Evolutionary conservation across 2,329 filamentous ascomycete species (phyloP).

Genomic region (Tolypocladium endophyticum): DNA sequence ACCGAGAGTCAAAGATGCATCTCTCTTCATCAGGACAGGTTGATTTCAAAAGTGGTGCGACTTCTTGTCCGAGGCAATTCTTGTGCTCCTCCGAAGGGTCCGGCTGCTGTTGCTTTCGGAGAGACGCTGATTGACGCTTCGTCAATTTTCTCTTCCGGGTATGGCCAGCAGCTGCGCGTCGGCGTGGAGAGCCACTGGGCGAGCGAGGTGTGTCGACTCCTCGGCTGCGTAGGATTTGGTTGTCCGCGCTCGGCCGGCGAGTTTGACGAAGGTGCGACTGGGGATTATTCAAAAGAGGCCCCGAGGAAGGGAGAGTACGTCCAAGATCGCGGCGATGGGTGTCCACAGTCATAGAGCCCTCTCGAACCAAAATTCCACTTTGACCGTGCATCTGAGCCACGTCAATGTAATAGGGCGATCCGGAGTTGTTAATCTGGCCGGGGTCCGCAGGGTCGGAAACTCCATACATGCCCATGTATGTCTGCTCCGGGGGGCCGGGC

Average conservation of each 20-base stretch:
- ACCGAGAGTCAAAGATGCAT: constrained; percentile 38
- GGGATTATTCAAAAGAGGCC: constrained; percentile 13
- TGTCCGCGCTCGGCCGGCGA: constrained; percentile 14
- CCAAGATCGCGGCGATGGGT: constrained; percentile 14
- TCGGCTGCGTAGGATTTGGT: constrained; percentile 3
- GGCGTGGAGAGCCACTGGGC: constrained; percentile 16
- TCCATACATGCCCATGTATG: constrained; percentile 24
- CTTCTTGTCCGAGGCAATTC: constrained; percentile 22
- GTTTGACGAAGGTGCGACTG: constrained; percentile 11
- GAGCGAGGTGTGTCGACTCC: constrained; percentile 8
- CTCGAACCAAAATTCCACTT: constrained; percentile 14
- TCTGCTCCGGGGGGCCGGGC: constrained; percentile 24
- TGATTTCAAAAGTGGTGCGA: constrained; percentile 28
- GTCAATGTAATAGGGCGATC: constrained; percentile 16
- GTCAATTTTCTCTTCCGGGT: constrained; percentile 14
- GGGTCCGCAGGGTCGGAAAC: constrained; percentile 21
- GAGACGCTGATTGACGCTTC: constrained; percentile 4
- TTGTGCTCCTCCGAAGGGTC: constrained; percentile 19
- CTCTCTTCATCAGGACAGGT: constrained; percentile 36
- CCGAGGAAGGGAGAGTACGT: constrained; percentile 2
- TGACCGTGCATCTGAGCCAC: constrained; percentile 15
- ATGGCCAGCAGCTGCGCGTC: constrained; percentile 11
- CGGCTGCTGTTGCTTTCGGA: constrained; percentile 4
- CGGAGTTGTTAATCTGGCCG: constrained; percentile 11
- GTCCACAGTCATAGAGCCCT: constrained; percentile 12